phyloP scores from a whole-genome alignment of 2,329 filamentous ascomycete species.

The Claviceps sp. region DNA sequence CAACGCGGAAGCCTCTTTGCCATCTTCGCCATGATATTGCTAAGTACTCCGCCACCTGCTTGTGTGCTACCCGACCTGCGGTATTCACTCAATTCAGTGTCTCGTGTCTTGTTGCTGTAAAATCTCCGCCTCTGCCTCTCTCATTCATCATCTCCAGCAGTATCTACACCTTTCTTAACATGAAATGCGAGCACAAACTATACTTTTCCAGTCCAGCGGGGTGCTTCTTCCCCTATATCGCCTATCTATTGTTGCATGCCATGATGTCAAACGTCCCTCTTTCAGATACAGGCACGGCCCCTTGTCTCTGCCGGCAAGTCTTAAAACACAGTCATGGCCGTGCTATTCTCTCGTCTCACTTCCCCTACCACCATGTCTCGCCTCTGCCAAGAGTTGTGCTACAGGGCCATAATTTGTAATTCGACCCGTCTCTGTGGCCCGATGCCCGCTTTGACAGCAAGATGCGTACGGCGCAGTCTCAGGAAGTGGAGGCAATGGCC shows the following conservation, averaged over 20 bases:
- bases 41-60: background rate
- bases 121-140: background rate
- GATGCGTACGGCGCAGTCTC: background rate
- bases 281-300: background rate
- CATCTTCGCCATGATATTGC: background rate
- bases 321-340: background rate
- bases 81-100: background rate
- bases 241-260: background rate
- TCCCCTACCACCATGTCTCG: constrained; percentile 1
- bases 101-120: background rate
- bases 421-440: background rate
- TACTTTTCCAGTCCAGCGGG: background rate
- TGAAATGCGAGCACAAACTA: background rate
- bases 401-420: background rate
- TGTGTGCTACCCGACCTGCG: background rate
- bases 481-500: background rate
- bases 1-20: background rate
- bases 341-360: background rate
- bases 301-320: background rate
- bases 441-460: background rate
- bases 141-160: background rate
- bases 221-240: background rate
- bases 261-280: background rate
- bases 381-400: constrained; percentile 4
- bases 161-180: background rate